Evolutionary conservation across 179 eudicot genomes (phyloP).

Genomic region (Gypsophila paniculata): DNA sequence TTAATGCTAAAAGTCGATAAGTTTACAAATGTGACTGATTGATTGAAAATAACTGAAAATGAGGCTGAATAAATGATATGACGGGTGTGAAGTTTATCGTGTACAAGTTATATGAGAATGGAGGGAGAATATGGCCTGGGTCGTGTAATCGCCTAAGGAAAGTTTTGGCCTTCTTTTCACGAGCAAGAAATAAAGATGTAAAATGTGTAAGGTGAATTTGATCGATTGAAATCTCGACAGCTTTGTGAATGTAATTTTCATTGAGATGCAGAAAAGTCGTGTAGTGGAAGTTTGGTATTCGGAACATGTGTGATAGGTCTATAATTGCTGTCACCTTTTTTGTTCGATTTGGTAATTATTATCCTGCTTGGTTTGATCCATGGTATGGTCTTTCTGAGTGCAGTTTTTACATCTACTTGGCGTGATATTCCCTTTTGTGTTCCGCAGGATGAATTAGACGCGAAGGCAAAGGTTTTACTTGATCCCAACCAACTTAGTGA

Average conservation of each 20-base stretch:
- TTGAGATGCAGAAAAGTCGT: neutral
- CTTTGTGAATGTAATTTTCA: neutral
- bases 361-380: neutral
- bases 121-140: too few relatives aligned
- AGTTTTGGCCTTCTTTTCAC: too few relatives aligned
- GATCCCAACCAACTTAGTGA: conserved; percentile 87
- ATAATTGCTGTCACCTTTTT: neutral
- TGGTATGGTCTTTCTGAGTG: neutral
- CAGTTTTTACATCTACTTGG: too few relatives aligned
- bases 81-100: neutral
- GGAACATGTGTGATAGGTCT: neutral
- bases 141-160: too few relatives aligned
- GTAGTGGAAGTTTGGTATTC: neutral
- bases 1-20: too few relatives aligned
- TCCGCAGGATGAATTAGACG: conserved; percentile 69
- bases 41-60: too few relatives aligned
- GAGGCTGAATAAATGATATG: neutral
- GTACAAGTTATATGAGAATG: neutral
- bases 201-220: neutral
- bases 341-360: neutral
- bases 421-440: neutral
- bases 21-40: too few relatives aligned
- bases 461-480: conserved; percentile 78
- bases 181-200: too few relatives aligned
- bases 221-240: neutral